A percentile compares a stretch with the other conserved stretches of the same genome.
Evolutionary conservation across 495 filamentous ascomycete species (phyloP).

Genomic region (Cryomyces minteri): DNA sequence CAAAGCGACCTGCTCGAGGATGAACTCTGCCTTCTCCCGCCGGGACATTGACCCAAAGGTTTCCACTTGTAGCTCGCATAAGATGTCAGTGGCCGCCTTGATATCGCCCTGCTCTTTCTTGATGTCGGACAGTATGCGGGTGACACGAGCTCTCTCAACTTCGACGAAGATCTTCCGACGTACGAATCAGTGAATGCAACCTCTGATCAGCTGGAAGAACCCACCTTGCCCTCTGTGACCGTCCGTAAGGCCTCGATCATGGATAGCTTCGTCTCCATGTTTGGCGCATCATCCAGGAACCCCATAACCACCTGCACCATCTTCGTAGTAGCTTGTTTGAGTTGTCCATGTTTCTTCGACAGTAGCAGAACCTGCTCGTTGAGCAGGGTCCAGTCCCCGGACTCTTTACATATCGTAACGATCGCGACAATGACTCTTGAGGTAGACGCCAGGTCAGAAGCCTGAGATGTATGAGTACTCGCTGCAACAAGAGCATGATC

Average conservation of each 20-base stretch:
- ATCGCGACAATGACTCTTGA: conserved; percentile 72
- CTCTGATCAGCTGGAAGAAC: too few relatives aligned
- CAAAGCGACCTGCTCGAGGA: conserved; percentile 81
- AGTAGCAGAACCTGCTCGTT: conserved; percentile 92
- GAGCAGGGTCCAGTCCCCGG: conserved; percentile 77
- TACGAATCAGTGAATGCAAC: too few relatives aligned
- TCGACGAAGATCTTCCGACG: conserved; percentile 75
- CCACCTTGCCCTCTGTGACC: conserved; percentile 90
- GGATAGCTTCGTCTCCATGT: conserved; percentile 67
- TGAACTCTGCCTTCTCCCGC: conserved; percentile 96
- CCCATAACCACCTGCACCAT: conserved; percentile 96
- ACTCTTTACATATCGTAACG: conserved; percentile 84
- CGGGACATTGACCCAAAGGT: conserved; percentile 97
- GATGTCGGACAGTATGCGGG: conserved; percentile 86
- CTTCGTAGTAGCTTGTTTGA: conserved; percentile 95
- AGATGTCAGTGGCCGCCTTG: conserved; percentile 71
- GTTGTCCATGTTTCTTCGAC: conserved; percentile 98
- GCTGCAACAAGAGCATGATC: conserved; percentile 12
- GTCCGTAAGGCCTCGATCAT: conserved; percentile 90
- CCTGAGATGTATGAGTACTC: conserved; percentile 27
- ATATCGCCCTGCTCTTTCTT: conserved; percentile 89
- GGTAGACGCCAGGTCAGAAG: conserved; percentile 87
- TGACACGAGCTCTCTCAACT: conserved; percentile 90
- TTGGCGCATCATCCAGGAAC: conserved; percentile 70
- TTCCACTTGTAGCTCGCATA: conserved; percentile 96